Conservation (phyloP, 371 early-diverging fungal species). For the Vittaforma corneae region DNA sequence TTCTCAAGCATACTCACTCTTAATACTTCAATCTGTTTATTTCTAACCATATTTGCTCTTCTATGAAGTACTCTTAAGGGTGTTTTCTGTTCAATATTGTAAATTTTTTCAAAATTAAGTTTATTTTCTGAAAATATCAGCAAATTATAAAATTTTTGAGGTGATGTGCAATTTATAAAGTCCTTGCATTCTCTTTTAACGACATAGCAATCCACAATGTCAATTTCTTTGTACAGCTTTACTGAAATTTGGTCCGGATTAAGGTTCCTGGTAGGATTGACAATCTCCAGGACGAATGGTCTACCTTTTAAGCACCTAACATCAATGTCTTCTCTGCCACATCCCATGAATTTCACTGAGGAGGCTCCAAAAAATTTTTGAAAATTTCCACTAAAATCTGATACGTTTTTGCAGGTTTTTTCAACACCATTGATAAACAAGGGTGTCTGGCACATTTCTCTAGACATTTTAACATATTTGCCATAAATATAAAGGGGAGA, state of each 20-base stretch:
- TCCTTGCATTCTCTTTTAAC: conserved; percentile 25
- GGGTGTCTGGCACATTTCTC: conserved; percentile 75
- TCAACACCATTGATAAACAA: conserved; percentile 66
- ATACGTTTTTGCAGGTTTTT: conserved; percentile 67
- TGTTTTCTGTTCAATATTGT: conserved; percentile 69
- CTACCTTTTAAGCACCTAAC: conserved; percentile 87
- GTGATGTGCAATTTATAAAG: conserved; percentile 19
- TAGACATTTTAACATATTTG: conserved; percentile 71
- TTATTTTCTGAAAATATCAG: conserved; percentile 16
- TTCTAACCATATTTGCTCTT: conserved; percentile 49
- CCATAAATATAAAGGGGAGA: conserved; percentile 37
- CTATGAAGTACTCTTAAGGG: conserved; percentile 73
- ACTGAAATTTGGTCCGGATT: conserved; percentile 69
- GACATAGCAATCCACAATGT: conserved; percentile 33
- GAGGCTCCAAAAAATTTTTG: conserved; percentile 59
- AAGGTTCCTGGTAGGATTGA: conserved; percentile 70
- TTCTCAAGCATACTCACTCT: neutral
- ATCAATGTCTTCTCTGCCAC: conserved; percentile 89
- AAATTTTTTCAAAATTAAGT: conserved; percentile 18
- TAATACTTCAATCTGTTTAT: conserved; percentile 27
- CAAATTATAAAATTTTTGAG: conserved; percentile 41
- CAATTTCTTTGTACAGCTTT: conserved; percentile 64
- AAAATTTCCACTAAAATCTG: conserved; percentile 64
- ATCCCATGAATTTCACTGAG: conserved; percentile 65
- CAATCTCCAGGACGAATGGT: conserved; percentile 76